Conservation (phyloP, 257 asterid species). For the Misopates orontium region DNA sequence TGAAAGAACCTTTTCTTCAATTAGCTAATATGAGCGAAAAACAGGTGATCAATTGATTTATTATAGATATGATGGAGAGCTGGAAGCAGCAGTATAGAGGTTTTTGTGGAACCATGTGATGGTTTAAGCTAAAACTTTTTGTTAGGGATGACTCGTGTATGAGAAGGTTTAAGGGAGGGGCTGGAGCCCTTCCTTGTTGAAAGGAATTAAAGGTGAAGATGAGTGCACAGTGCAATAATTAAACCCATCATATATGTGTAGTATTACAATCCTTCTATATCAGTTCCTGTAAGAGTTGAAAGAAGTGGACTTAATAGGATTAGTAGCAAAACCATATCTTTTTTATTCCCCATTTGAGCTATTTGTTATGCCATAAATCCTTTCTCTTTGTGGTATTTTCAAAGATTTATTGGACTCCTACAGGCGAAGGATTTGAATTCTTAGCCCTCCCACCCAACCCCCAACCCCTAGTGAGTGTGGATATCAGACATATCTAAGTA, state of each 20-base stretch:
- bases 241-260: not conserved
- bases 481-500: not conserved
- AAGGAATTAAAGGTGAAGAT: no score
- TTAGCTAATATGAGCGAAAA: slow-evolving; percentile 1
- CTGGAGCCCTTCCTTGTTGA: no score
- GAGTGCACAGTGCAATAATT: no score
- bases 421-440: not conserved
- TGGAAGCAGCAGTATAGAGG: no score
- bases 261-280: not conserved
- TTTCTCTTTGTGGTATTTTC: not conserved
- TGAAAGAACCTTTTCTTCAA: not conserved
- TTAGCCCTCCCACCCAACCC: not conserved
- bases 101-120: no score
- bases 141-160: no score
- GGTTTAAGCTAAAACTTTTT: no score
- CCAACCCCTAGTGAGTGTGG: not conserved
- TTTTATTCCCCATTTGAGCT: no score
- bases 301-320: not conserved
- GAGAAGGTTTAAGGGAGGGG: no score
- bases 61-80: no score
- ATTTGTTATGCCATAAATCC: not conserved
- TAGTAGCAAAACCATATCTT: not conserved
- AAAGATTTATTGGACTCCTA: not conserved
- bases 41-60: no score
- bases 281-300: not conserved